These are phyloP conservation scores for Dentiscutata heterogama DNA, from an alignment of 371 early-diverging fungal species.

Conservation along the genomic window DNA sequence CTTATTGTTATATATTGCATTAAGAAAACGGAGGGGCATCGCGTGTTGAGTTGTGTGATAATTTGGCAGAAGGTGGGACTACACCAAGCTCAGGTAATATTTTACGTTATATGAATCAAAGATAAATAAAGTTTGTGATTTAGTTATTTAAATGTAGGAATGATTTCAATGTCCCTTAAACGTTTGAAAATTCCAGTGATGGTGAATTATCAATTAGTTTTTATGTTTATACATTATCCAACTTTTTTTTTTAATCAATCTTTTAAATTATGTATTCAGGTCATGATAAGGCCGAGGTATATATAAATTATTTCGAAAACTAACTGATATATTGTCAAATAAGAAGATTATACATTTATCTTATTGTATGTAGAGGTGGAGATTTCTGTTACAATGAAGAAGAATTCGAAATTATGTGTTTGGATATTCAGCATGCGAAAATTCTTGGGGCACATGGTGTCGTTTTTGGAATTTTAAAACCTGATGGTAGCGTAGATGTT, in stretches of 20 bases:
- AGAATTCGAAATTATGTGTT: conserved; percentile 68
- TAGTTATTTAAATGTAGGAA: conserved; percentile 46
- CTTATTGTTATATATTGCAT: conserved; percentile 8
- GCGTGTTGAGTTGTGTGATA: conserved; percentile 68
- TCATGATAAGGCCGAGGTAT: conserved; percentile 71
- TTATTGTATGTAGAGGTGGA: conserved; percentile 57
- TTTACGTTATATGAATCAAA: not conserved
- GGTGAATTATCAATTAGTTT: conserved; percentile 44
- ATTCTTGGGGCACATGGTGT: conserved; percentile 62
- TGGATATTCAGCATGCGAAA: conserved; percentile 59
- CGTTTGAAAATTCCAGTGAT: conserved; percentile 61
- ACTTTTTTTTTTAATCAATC: no score
- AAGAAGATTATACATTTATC: not conserved
- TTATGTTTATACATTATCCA: no score
- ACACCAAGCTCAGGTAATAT: conserved; percentile 56
- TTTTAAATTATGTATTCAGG: conserved; percentile 46
- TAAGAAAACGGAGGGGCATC: conserved; percentile 61
- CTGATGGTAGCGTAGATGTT: conserved; percentile 63
- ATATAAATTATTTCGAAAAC: not conserved
- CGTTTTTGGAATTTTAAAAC: conserved; percentile 65
- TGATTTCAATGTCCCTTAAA: conserved; percentile 54
- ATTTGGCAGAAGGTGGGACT: conserved; percentile 63
- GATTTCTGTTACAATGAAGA: conserved; percentile 68
- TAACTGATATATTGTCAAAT: not conserved
- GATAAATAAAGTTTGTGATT: not conserved